These are phyloP conservation scores for Tetrahymena malaccensis DNA, from an alignment of 73 alveolate species.

Conservation along the genomic window DNA sequence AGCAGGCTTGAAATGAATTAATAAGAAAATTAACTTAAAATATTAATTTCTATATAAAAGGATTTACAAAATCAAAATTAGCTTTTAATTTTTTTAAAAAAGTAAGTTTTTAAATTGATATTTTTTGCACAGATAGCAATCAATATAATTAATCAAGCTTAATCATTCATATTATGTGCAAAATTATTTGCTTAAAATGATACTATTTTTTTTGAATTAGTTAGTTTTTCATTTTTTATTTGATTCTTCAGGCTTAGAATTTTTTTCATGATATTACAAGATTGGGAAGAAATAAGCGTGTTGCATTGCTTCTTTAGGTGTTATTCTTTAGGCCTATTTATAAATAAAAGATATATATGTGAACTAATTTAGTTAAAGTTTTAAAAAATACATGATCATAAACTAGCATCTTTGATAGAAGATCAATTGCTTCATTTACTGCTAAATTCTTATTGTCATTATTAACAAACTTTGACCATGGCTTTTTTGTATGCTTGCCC, in stretches of 20 bases:
- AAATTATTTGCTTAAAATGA: not conserved
- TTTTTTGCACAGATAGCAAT: not conserved
- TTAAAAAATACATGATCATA: constrained; percentile 55
- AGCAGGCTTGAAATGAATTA: not conserved
- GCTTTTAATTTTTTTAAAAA: too few relatives aligned
- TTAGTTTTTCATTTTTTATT: not conserved
- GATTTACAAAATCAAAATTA: not conserved
- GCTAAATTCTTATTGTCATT: constrained; percentile 65
- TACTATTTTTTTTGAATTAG: not conserved
- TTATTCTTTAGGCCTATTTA: constrained; percentile 50
- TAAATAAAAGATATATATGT: constrained; percentile 21
- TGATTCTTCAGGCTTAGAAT: not conserved
- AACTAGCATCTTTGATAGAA: constrained; percentile 63
- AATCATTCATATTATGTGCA: not conserved
- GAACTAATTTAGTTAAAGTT: not conserved
- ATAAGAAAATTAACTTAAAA: not conserved
- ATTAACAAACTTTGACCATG: constrained; percentile 63
- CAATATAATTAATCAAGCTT: not conserved
- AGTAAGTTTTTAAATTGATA: too few relatives aligned
- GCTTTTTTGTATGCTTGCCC: constrained; percentile 61
- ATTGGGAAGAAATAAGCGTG: constrained; percentile 61
- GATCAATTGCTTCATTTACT: constrained; percentile 73
- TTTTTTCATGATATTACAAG: not conserved
- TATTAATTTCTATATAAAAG: not conserved
- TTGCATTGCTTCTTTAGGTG: constrained; percentile 69